Evolutionary conservation across 2,329 filamentous ascomycete species (phyloP), one percentile per base, ranked within the genome.

Genomic region (Talaromyces funiculosus): DNA sequence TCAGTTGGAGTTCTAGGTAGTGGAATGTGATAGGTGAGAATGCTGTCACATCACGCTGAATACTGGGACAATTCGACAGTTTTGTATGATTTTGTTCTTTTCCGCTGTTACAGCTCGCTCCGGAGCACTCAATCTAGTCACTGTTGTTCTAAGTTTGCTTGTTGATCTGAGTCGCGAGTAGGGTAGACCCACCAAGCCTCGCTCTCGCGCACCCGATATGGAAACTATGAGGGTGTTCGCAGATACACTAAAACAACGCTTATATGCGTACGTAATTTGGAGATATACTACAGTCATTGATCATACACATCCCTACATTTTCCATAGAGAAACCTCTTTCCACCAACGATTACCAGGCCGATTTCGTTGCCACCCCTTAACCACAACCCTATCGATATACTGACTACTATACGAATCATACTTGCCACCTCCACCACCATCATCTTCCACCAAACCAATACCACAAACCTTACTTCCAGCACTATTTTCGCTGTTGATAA

Each of bases 291-390:
- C 5, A 22, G 5, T 24, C 18, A 22, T 43, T 16, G 12, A 43
- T 8, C 18, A 6, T 18, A 38, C 6, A 18, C 14, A 7, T 38
- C 4, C 1, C 37, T 38, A 18, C 37, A n/a, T n/a, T 38, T n/a
- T 14, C 42, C 42, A 45, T 6, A 45, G 26, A 4, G 42, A 26
- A 8, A 45, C 42, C 6, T 45, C 42, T 3, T 26, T 45, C 2
- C 20, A 45, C 42, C 42, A 45, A 16, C 2, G 14, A 8, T 7
- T 61, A 86, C 86, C 24, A 90, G 75, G 68, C 82, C 88, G 57
- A 65, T 65, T 8, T 58, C 43, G 24, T 59, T 8, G 31, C 53
- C 53, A 18, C 33, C 33, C 37, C 3, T 29, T 55, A 12, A 55
- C 26, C 16, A 55, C 53, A 40, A 55, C 35, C 9, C 22, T 42